phyloP scores from a whole-genome alignment of 2,329 filamentous ascomycete species.

The Aspergillus sp. region DNA sequence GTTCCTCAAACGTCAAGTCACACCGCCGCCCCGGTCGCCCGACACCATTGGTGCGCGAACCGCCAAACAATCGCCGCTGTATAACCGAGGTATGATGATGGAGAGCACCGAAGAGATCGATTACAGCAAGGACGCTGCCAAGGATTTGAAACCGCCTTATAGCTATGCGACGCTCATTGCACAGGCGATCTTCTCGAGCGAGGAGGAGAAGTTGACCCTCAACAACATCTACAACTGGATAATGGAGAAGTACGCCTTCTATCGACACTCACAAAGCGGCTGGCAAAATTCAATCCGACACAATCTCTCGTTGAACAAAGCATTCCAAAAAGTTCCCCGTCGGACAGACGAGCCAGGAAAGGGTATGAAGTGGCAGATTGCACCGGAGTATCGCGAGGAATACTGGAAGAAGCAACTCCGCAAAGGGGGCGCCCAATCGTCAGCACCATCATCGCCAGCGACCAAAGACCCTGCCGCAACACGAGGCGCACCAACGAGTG shows the following conservation, averaged over 20 bases:
- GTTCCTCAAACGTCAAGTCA: slow-evolving; percentile 45
- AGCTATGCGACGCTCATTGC: slow-evolving; percentile 98
- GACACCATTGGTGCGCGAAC: slow-evolving; percentile 41
- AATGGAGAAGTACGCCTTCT: slow-evolving; percentile 87
- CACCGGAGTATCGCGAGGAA: slow-evolving; percentile 78
- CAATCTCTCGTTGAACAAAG: slow-evolving; percentile 91
- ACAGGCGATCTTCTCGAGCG: slow-evolving; percentile 85
- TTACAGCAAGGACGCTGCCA: slow-evolving; percentile 74
- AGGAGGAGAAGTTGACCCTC: slow-evolving; percentile 84
- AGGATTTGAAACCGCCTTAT: slow-evolving; percentile 90
- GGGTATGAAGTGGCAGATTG: slow-evolving; percentile 98
- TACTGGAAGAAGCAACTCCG: slow-evolving; percentile 69
- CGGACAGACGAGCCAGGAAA: slow-evolving; percentile 95
- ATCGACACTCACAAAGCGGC: slow-evolving; percentile 77
- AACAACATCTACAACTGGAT: slow-evolving; percentile 95
- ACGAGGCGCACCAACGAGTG: slow-evolving; percentile 31
- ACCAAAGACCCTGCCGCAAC: slow-evolving; percentile 42
- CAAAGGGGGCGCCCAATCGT: slow-evolving; percentile 45
- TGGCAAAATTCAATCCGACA: slow-evolving; percentile 99
- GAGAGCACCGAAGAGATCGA: slow-evolving; percentile 54
- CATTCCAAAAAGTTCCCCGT: slow-evolving; percentile 89
- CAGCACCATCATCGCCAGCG: slow-evolving; percentile 47
- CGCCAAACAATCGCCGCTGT: slow-evolving; percentile 48
- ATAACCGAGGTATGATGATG: slow-evolving; percentile 54
- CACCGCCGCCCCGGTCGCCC: slow-evolving; percentile 40